Conservation (phyloP, 2,329 filamentous ascomycete species). For the Aureobasidium musti region DNA sequence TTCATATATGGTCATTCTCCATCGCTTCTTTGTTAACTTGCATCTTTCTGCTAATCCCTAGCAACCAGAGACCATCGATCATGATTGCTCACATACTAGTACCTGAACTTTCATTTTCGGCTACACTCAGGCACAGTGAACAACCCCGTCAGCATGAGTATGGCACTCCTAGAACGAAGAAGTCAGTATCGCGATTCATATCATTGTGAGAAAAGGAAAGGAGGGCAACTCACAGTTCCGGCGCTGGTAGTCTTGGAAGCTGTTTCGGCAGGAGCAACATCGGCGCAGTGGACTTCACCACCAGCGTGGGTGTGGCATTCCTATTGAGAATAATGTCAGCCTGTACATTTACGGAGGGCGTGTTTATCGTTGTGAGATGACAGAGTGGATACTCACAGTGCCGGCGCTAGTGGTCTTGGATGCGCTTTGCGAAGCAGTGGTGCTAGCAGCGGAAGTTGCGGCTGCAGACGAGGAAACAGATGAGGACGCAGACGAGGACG, state of each 20-base stretch:
- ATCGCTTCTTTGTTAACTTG: too few species aligned
- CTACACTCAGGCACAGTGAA: too few species aligned
- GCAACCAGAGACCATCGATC: too few species aligned
- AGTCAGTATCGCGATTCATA: background rate
- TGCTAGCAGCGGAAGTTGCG: conserved; percentile 24
- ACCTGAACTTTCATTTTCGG: too few species aligned
- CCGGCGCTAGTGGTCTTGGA: conserved; percentile 68
- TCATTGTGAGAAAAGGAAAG: conserved; percentile 54
- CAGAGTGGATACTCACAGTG: conserved; percentile 74
- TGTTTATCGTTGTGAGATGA: background rate
- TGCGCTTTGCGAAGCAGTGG: conserved; percentile 49
- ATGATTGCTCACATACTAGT: too few species aligned
- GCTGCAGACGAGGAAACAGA: conserved; percentile 29
- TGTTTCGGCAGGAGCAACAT: conserved; percentile 41
- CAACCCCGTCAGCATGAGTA: conserved; percentile 33
- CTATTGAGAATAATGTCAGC: conserved; percentile 21
- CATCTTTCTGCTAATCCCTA: too few species aligned
- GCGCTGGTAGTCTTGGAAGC: conserved; percentile 70
- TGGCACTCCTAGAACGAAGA: conserved; percentile 34
- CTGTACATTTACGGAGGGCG: too few species aligned
- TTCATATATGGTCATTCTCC: too few species aligned
- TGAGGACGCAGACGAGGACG: conserved; percentile 28
- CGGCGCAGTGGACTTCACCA: conserved; percentile 36
- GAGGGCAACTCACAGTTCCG: conserved; percentile 68
- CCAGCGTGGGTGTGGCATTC: conserved; percentile 38